These are phyloP conservation scores for Salvia miltiorrhiza DNA, from an alignment of 257 asterid genomes.

Conservation along the genomic window DNA sequence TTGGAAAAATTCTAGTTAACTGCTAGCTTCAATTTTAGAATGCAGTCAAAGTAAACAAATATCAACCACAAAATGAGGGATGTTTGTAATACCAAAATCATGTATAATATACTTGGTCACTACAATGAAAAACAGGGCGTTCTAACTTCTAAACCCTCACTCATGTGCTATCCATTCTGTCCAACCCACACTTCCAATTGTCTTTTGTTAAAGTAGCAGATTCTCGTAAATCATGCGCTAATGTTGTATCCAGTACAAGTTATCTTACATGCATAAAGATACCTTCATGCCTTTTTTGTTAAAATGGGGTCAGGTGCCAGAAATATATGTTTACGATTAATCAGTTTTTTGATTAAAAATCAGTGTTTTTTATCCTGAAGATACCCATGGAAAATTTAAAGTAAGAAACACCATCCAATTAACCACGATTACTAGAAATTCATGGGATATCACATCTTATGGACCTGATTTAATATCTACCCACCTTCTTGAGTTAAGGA, in stretches of 20 bases:
- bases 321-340: neutral
- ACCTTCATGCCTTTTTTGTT: neutral
- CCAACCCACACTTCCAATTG: neutral
- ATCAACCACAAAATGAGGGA: neutral
- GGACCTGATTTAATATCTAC: neutral
- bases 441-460: neutral
- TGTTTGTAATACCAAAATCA: neutral
- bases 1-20: neutral
- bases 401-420: neutral
- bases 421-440: neutral
- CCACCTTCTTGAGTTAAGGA: slow-evolving; percentile 1
- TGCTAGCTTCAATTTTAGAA: neutral
- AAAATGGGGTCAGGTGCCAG: neutral
- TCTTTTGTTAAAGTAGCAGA: neutral
- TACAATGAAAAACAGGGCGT: neutral
- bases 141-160: neutral
- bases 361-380: neutral
- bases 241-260: neutral
- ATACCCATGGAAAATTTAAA: slow-evolving; percentile 5
- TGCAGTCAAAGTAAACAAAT: neutral
- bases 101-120: neutral
- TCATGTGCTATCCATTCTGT: neutral
- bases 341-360: neutral
- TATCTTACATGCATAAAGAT: neutral
- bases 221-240: neutral